phyloP scores from a whole-genome alignment of 441 rosid genomes.

The Rhodomyrtus psidioides region DNA sequence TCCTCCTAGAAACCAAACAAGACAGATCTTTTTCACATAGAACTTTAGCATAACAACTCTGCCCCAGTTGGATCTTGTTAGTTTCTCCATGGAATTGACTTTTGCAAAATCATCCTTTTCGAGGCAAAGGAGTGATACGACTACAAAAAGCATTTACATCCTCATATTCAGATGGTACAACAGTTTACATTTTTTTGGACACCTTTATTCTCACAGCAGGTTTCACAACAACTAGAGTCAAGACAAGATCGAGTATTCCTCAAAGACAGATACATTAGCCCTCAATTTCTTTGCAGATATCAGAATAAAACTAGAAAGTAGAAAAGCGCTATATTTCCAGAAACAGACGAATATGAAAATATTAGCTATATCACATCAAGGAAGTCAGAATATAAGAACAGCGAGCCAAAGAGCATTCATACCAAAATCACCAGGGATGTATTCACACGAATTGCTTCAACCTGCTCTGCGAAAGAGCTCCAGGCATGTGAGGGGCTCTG shows the following conservation, averaged over 20 bases:
- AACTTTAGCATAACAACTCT: background rate
- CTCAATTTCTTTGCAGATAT: background rate
- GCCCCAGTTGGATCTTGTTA: background rate
- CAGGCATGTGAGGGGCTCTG: slow-evolving; percentile 59
- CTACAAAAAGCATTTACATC: background rate
- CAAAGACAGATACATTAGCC: background rate
- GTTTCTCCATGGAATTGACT: background rate
- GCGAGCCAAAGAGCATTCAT: slow-evolving; percentile 9
- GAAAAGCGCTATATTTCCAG: background rate
- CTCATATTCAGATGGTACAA: background rate
- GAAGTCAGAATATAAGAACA: background rate
- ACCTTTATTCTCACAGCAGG: background rate
- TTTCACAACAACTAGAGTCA: background rate
- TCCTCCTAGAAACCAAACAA: background rate
- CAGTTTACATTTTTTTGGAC: background rate
- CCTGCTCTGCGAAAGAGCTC: slow-evolving; percentile 87
- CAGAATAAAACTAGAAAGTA: background rate
- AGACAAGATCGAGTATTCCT: background rate
- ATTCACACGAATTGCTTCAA: slow-evolving; percentile 67
- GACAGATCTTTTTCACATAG: background rate
- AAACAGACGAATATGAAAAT: background rate
- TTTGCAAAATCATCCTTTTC: background rate
- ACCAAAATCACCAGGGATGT: slow-evolving; percentile 88
- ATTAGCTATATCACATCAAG: background rate
- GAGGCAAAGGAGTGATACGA: background rate